Conservation (phyloP, 352 stramenopile species). For the Globisporangium spinosum region DNA sequence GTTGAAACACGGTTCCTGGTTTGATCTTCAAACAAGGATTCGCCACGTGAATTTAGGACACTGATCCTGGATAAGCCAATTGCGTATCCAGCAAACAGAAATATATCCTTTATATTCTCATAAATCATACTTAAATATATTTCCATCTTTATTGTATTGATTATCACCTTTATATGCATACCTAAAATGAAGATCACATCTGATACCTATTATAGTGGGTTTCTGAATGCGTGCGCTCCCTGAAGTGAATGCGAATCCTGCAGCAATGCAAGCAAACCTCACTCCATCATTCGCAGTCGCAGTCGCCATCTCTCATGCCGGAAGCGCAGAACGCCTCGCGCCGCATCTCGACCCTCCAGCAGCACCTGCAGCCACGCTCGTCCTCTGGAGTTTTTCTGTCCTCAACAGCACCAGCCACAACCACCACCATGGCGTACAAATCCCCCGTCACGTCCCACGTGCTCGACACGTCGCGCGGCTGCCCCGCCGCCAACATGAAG, state of each 20-base stretch:
- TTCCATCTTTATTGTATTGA: too few species aligned
- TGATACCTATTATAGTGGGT: background rate
- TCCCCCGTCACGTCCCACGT: slow-evolving; percentile 86
- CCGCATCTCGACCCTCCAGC: slow-evolving; percentile 29
- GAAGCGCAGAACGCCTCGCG: slow-evolving; percentile 14
- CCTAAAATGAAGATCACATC: background rate
- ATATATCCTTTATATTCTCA: background rate
- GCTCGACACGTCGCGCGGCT: slow-evolving; percentile 77
- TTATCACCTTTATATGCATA: background rate
- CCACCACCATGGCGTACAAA: slow-evolving; percentile 29
- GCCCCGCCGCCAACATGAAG: slow-evolving; percentile 61
- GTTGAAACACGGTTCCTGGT: background rate
- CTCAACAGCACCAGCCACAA: background rate
- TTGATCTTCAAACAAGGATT: background rate
- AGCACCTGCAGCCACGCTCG: slow-evolving; percentile 20
- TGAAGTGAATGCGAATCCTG: slow-evolving; percentile 2
- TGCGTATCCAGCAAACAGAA: background rate
- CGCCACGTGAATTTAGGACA: background rate
- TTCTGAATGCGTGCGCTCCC: background rate
- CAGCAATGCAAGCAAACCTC: background rate
- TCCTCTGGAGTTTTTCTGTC: background rate
- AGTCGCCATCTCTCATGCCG: background rate
- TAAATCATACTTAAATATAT: too few species aligned
- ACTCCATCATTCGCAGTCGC: background rate
- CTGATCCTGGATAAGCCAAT: background rate